These are phyloP conservation scores for Zizania latifolia DNA, from an alignment of 176 grass and related monocot species.

Conservation along the genomic window DNA sequence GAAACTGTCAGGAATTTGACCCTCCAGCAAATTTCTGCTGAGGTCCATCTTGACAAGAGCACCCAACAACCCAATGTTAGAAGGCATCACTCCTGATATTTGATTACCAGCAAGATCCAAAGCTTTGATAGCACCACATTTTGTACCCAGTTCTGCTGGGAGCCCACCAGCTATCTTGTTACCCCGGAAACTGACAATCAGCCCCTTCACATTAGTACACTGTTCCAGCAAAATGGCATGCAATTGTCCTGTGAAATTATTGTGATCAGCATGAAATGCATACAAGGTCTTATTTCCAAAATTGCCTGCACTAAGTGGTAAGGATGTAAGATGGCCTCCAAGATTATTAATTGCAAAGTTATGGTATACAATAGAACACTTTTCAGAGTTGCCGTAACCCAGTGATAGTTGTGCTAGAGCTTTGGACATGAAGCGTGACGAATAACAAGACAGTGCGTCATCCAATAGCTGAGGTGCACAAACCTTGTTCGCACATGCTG, in stretches of 20 bases:
- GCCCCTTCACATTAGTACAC: slow-evolving; percentile 46
- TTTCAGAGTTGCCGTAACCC: slow-evolving; percentile 17
- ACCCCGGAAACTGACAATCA: slow-evolving; percentile 46
- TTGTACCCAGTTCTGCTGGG: slow-evolving; percentile 36
- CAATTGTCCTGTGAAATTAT: slow-evolving; percentile 60
- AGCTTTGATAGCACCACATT: slow-evolving; percentile 58
- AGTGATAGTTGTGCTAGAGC: slow-evolving; percentile 19
- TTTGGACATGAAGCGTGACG: slow-evolving; percentile 39
- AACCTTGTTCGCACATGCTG: slow-evolving; percentile 25
- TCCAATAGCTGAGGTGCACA: slow-evolving; percentile 20
- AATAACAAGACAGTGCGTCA: slow-evolving; percentile 32
- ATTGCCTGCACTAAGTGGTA: slow-evolving; percentile 46
- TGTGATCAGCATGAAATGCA: slow-evolving; percentile 53
- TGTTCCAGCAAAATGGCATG: slow-evolving; percentile 58
- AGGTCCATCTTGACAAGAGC: slow-evolving; percentile 61
- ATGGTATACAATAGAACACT: slow-evolving; percentile 55
- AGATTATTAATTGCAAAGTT: slow-evolving; percentile 82
- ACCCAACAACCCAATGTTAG: slow-evolving; percentile 51
- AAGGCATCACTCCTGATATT: slow-evolving; percentile 65
- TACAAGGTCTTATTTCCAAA: slow-evolving; percentile 50
- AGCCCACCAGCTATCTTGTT: slow-evolving; percentile 62
- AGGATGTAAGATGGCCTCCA: slow-evolving; percentile 43
- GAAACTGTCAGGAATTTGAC: slow-evolving; percentile 62
- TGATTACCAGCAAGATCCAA: slow-evolving; percentile 70
- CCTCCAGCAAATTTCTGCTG: slow-evolving; percentile 59